Conservation (phyloP, 2,329 filamentous ascomycete genomes). For the Zymoseptoria tritici region DNA sequence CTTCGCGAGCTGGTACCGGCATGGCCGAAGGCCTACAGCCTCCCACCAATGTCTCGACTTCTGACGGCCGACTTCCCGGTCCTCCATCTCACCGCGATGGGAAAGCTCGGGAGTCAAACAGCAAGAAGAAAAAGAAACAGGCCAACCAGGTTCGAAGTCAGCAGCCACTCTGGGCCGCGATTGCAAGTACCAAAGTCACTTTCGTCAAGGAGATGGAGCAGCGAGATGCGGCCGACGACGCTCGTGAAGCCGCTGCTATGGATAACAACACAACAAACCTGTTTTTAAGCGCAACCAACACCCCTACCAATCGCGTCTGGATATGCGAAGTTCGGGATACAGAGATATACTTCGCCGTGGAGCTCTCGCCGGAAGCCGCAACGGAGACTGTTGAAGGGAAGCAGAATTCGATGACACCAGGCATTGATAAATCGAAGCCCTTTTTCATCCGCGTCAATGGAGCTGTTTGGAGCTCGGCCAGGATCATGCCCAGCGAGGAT, state of each 20-base stretch:
- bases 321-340: conserved; percentile 72
- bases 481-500: conserved; percentile 47
- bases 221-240: conserved; percentile 67
- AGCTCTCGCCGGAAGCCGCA: conserved; percentile 24
- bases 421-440: conserved; percentile 62
- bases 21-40: conserved; percentile 20
- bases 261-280: conserved; percentile 57
- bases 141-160: conserved; percentile 83
- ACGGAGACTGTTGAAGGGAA: conserved; percentile 21
- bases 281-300: conserved; percentile 56
- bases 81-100: conserved; percentile 46
- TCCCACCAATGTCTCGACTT: conserved; percentile 26
- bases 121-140: conserved; percentile 82
- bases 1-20: conserved; percentile 12
- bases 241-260: conserved; percentile 64
- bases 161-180: conserved; percentile 87
- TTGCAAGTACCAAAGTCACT: conserved; percentile 93
- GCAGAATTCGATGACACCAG: conserved; percentile 35
- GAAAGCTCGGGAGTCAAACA: conserved; percentile 52
- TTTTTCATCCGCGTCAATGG: conserved; percentile 75
- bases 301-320: conserved; percentile 62
- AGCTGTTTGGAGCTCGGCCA: conserved; percentile 69
- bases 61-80: conserved; percentile 44
- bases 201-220: conserved; percentile 75
- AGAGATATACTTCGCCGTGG: conserved; percentile 59